Evolutionary conservation across 1,284 basidiomycete genomes (phyloP).

Genomic region (Xerocomus tenax): DNA sequence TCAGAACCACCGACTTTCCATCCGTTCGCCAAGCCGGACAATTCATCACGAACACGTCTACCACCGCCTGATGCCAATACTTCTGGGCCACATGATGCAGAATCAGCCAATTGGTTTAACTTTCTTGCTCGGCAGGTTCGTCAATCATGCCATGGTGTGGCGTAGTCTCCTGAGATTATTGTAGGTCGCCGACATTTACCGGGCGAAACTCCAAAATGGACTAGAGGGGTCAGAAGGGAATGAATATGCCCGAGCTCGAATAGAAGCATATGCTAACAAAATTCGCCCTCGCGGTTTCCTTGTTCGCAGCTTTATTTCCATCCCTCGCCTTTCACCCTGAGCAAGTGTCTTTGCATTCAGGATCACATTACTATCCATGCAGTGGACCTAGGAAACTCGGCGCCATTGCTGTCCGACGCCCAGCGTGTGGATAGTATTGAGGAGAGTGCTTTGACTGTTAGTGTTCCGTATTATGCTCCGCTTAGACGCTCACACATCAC

Average conservation of each 20-base stretch:
- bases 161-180: conserved; percentile 4
- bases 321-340: neutral
- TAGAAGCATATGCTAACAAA: conserved; percentile 65
- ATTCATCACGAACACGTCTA: conserved; percentile 32
- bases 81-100: conserved; percentile 27
- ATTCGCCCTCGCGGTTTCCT: conserved; percentile 61
- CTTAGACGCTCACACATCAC: conserved; percentile 22
- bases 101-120: conserved; percentile 74
- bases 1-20: conserved; percentile 52
- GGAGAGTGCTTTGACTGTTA: conserved; percentile 13
- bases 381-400: conserved; percentile 62
- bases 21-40: conserved; percentile 43
- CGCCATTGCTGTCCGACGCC: conserved; percentile 57
- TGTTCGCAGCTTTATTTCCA: conserved; percentile 35
- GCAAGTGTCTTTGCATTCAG: conserved; percentile 33
- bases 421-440: conserved; percentile 32
- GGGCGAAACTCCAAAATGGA: conserved; percentile 59
- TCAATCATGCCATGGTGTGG: conserved; percentile 6
- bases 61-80: conserved; percentile 25
- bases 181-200: conserved; percentile 63
- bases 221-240: conserved; percentile 56
- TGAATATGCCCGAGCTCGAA: conserved; percentile 57
- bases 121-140: conserved; percentile 56
- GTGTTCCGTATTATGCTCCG: conserved; percentile 7
- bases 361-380: conserved; percentile 70